Conservation (phyloP, 305 asterid genomes). For the Fraxinus latifolia region DNA sequence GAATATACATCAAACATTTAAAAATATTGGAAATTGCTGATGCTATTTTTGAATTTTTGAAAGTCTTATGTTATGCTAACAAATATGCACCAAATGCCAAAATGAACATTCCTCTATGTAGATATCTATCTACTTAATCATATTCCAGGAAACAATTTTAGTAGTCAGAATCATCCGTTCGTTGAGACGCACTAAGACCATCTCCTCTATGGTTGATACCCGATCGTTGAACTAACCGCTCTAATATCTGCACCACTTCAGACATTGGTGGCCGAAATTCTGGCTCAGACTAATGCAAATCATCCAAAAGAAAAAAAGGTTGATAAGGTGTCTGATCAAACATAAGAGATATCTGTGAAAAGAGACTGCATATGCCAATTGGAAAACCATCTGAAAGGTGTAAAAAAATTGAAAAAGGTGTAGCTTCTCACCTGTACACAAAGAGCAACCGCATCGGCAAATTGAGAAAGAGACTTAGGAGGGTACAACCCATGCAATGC, state of each 20-base stretch:
- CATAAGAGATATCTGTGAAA: neutral
- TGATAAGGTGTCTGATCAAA: neutral
- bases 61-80: neutral
- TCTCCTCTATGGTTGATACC: conserved; percentile 27
- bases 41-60: neutral
- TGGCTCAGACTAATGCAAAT: conserved; percentile 37
- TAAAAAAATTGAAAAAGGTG: neutral
- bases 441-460: conserved; percentile 51
- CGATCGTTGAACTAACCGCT: conserved; percentile 40
- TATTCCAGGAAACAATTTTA: conserved; percentile 13
- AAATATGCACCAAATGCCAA: neutral
- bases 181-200: conserved; percentile 30
- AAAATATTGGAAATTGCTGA: neutral
- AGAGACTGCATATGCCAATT: neutral
- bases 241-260: conserved; percentile 46
- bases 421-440: conserved; percentile 44
- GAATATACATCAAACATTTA: neutral
- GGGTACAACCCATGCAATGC: conserved; percentile 55
- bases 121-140: neutral
- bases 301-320: neutral
- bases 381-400: neutral
- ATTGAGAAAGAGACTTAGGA: conserved; percentile 48
- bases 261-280: conserved; percentile 55
- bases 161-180: conserved; percentile 32
- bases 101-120: neutral